Base-by-base conservation (phyloP, 768 basidiomycete genomes). In the Mycena galericulata region DNA sequence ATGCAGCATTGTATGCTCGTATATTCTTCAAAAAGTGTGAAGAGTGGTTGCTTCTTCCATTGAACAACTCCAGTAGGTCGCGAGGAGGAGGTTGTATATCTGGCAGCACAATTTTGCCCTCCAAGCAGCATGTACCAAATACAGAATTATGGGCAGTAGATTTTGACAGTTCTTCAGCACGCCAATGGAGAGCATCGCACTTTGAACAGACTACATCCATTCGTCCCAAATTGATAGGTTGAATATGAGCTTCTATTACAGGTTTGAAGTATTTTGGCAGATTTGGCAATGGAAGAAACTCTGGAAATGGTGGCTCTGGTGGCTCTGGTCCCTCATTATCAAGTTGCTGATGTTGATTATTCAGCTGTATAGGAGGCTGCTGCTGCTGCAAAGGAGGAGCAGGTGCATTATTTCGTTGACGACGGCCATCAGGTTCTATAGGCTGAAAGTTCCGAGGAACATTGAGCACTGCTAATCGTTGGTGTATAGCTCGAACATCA, bases 171-270 rank as follows among this genome's bases (percentile, higher is more conserved):
- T 46, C 46, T 61, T 84, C 82, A 9, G 30, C 73, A 4, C 65
- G 30, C 80, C 81, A 84, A 58, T 84, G 82, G 2, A 79, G 71
- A 8, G 82, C 82, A 14, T 67, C 64, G 70, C 83, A 84, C 32
- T 71, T 29, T 4, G 58, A 69, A 65, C 82, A 84, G 27, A 43
- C 20, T 2, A 78, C 26, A 65, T 81, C 69, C 83, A 84, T 84
- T 0, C 58, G 56, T 0, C 82, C 82, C 17, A 82, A 70, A 50
- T 79, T 69, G 4, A 46, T 20, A 3, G 29, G 29, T 10, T 10
- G n/a, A 20, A 47, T 30, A 34, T 22, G n/a, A 20, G n/a, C 30
- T 18, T 59, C 58, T 46, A 3, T 32, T 1, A 47, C 18, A 2
- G 58, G 43, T 22, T 22, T 57, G 40, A 57, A 57, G 38, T 57